Percentiles rank a stretch among this genome's conserved stretches.
phyloP scores from a whole-genome alignment of 1,284 basidiomycete species.

The Cronartium ribicola region DNA sequence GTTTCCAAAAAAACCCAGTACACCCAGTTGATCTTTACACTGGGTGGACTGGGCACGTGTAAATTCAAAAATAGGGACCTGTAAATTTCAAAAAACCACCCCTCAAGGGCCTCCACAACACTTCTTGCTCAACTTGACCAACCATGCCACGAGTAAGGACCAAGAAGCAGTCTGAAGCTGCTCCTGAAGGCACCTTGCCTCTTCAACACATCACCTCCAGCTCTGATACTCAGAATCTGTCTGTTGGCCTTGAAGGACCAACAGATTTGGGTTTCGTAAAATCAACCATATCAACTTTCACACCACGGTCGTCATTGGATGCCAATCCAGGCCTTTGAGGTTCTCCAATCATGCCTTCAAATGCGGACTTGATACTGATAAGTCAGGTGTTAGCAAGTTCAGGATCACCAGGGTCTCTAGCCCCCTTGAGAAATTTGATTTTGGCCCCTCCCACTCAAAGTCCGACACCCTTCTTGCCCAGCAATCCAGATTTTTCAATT shows the following conservation, averaged over 20 bases:
- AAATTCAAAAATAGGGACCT: not conserved
- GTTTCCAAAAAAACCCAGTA: not conserved
- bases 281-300: not conserved
- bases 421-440: not conserved
- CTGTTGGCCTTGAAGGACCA: no score
- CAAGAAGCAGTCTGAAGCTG: no score
- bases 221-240: not conserved
- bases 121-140: not conserved
- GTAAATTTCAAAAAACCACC: no score
- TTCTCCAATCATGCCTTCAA: not conserved
- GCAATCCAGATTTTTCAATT: no score
- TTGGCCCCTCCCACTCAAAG: not conserved
- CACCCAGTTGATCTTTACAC: no score
- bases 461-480: no score
- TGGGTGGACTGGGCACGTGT: not conserved
- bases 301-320: not conserved
- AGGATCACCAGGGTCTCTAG: not conserved
- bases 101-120: not conserved
- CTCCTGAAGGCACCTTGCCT: not conserved
- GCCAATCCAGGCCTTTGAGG: not conserved
- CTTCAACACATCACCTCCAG: not conserved
- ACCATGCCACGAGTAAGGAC: not conserved
- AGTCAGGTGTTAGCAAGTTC: not conserved
- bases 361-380: not conserved
- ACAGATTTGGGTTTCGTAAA: no score